Evolutionary conservation across 225 moss, liverwort and hornwort genomes (phyloP).

Genomic region (Marchantia paleacea): DNA sequence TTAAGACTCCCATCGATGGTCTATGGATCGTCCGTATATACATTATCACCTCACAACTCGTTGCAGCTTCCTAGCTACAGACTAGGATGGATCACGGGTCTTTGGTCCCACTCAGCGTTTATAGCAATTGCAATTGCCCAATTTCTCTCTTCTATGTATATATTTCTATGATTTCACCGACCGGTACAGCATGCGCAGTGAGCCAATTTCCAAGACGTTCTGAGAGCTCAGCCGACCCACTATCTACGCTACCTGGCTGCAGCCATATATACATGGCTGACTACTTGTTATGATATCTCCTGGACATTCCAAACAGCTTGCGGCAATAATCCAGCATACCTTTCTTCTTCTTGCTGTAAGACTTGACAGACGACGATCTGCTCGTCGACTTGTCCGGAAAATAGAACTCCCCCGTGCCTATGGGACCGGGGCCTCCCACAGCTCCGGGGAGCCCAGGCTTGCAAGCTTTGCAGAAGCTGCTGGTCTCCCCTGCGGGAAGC

Average conservation of each 20-base stretch:
- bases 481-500: slow-evolving; percentile 23
- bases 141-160: neutral
- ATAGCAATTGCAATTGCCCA: neutral
- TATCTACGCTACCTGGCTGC: neutral
- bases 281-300: slow-evolving; percentile 12
- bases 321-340: slow-evolving; percentile 38
- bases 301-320: slow-evolving; percentile 33
- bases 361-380: slow-evolving; percentile 4
- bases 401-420: slow-evolving; percentile 3
- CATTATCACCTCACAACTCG: slow-evolving; percentile 10
- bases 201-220: neutral
- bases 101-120: neutral
- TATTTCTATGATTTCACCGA: neutral
- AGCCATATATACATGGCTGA: neutral
- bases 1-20: slow-evolving; percentile 2
- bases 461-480: slow-evolving; percentile 29
- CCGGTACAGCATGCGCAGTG: neutral
- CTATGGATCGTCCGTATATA: slow-evolving; percentile 11
- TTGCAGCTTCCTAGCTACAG: neutral
- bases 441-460: slow-evolving; percentile 16
- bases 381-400: slow-evolving; percentile 3
- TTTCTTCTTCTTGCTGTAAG: slow-evolving; percentile 27
- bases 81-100: neutral
- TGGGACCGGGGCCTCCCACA: slow-evolving; percentile 3
- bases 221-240: neutral